Evolutionary conservation across 1,139 yeast species (phyloP), one percentile per base, ranked within the genome.

Genomic region (Saccharomyces pastorianus): DNA sequence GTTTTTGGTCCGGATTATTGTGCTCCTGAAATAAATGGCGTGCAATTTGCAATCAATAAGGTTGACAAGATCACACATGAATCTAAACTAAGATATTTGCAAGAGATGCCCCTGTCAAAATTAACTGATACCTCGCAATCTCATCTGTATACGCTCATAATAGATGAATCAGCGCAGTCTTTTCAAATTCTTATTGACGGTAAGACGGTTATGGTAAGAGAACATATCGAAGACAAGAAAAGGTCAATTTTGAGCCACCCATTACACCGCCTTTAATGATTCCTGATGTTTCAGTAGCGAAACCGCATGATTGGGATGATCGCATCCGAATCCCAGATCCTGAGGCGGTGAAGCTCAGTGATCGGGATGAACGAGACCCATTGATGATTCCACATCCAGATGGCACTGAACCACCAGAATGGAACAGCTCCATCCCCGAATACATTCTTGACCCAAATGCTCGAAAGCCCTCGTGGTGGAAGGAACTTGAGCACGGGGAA

Each of bases 1-100:
- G 86, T 90, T 95, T 91, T 91, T 75, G 98, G 97, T 26, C 98
- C 98, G 41, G 98, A 91, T 71, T 80, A 78, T 68, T 91, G 98
- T 73, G 96, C 96, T 3, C 70, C 83, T 51, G 60, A 59, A 31
- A 80, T 84, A 50, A 87, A 89, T 73, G 84, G 83, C 70, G 83
- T 90, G 29, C 95, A 87, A 65, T 81, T 90, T 60, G 87, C 89
- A 53, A 66, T 89, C 55, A 80, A 78, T 55, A 80, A 86, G 64
- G 72, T 74, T 63, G 78, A 80, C 65, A 84, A 83, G 46, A 61
- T 67, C 46, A 76, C 82, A 13, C 83, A 81, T 6, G 75, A 73
- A 55, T 73, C 76, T 59, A 88, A 84, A 65, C 91, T 88, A 69
- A 85, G 86, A 68, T 87, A 83, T 61, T 74, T 88, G 59, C 47